Conservation (phyloP, 2,329 filamentous ascomycete genomes). For the Alternaria burnsii region DNA sequence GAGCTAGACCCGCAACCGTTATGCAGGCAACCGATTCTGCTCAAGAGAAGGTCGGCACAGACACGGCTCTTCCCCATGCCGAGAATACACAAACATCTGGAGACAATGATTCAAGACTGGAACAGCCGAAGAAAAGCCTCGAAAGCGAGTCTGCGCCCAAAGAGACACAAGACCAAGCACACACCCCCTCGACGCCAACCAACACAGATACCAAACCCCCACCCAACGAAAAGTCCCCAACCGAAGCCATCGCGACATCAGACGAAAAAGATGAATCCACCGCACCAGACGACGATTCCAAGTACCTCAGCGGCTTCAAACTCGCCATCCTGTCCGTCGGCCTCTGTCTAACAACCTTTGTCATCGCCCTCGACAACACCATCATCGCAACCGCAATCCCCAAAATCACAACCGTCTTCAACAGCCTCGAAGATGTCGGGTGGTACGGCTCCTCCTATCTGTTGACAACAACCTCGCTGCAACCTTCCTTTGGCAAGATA, state of each 20-base stretch:
- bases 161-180: background rate
- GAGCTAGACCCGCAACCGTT: background rate
- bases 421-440: conserved; percentile 52
- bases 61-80: conserved; percentile 1
- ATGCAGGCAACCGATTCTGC: conserved; percentile 17
- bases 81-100: background rate
- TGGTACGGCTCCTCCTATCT: conserved; percentile 58
- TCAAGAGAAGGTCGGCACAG: background rate
- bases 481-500: conserved; percentile 63
- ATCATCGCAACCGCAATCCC: conserved; percentile 53
- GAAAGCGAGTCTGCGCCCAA: background rate
- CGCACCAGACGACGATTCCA: too few species aligned
- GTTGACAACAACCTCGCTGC: conserved; percentile 53
- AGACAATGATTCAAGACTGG: background rate
- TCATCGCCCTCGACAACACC: conserved; percentile 20
- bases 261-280: too few species aligned
- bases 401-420: conserved; percentile 53
- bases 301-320: too few species aligned
- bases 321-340: too few species aligned
- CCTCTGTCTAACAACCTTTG: too few species aligned
- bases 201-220: background rate
- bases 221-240: conserved; percentile 1
- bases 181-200: background rate
- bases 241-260: too few species aligned
- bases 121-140: background rate